These are phyloP conservation scores for Penicillium bovifimosum DNA, from an alignment of 495 filamentous ascomycete species.

Conservation along the genomic window DNA sequence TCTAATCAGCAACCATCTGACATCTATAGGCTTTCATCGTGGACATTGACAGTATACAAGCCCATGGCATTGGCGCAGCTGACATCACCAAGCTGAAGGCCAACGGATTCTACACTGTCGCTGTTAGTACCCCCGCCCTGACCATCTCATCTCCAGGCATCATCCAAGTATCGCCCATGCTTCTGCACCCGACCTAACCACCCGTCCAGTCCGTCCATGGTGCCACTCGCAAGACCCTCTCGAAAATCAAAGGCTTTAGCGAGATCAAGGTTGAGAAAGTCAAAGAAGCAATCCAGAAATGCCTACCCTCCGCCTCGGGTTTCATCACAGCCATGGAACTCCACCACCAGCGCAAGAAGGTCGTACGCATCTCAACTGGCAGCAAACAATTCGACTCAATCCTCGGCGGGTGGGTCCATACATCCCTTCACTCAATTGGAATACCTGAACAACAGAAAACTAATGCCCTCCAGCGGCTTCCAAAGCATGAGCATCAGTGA, in stretches of 20 bases:
- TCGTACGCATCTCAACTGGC: constrained; percentile 65
- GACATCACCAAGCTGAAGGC: constrained; percentile 72
- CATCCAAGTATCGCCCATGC: not conserved
- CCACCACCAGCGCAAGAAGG: constrained; percentile 60
- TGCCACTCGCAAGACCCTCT: constrained; percentile 58
- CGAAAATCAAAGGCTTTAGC: constrained; percentile 76
- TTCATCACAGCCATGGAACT: constrained; percentile 75
- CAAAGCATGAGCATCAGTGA: constrained; percentile 79
- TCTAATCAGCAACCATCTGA: not conserved
- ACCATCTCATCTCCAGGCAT: not conserved
- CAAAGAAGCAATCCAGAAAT: constrained; percentile 71
- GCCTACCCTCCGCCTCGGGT: constrained; percentile 58
- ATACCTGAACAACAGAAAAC: too few species aligned
- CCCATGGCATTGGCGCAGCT: constrained; percentile 66
- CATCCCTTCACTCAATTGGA: not conserved
- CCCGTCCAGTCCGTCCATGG: constrained; percentile 55
- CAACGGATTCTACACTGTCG: constrained; percentile 65
- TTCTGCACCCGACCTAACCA: not conserved
- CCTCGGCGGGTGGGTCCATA: constrained; percentile 52
- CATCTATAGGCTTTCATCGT: constrained; percentile 52
- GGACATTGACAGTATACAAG: constrained; percentile 69
- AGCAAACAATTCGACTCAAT: constrained; percentile 73
- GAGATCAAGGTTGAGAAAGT: constrained; percentile 79
- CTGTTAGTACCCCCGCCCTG: constrained; percentile 39
- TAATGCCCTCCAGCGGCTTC: constrained; percentile 51